These are phyloP conservation scores for Cryptococcus jaspeensis DNA, from an alignment of 1,284 basidiomycete genomes.

Conservation along the genomic window DNA sequence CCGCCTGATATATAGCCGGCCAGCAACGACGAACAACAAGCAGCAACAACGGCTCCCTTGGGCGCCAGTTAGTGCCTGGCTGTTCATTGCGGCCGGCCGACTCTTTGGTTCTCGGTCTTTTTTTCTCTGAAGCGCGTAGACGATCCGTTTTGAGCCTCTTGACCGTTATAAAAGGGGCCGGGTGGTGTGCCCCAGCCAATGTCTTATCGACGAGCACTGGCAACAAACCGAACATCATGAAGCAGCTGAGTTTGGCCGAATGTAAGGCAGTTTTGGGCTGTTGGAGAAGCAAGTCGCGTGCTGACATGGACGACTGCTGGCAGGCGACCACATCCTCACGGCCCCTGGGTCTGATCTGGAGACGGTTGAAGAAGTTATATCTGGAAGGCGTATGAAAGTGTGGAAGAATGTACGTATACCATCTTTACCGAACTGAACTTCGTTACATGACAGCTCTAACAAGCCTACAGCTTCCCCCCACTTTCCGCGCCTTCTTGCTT, in stretches of 20 bases:
- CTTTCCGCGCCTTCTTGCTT: conserved; percentile 38
- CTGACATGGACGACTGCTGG: neutral
- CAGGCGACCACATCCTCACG: conserved; percentile 42
- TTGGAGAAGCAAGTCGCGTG: neutral
- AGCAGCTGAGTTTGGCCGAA: conserved; percentile 18
- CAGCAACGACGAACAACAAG: no score
- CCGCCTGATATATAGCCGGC: no score
- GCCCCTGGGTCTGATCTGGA: conserved; percentile 37
- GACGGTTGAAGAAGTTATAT: conserved; percentile 31
- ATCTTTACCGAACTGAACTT: neutral
- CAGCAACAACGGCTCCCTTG: no score
- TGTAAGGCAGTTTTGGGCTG: conserved; percentile 5
- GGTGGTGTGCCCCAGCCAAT: no score
- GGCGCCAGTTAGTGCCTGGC: no score
- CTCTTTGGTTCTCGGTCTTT: no score
- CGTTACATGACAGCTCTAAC: neutral
- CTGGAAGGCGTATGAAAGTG: conserved; percentile 25
- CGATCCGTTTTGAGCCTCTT: no score
- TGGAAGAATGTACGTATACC: conserved; percentile 43
- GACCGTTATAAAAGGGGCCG: no score
- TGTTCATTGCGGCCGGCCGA: no score
- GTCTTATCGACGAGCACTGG: no score
- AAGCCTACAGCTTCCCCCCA: conserved; percentile 28
- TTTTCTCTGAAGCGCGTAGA: no score
- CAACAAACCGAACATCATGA: no score